phyloP scores from a whole-genome alignment of 305 asterid species.

The Solanum hybrid region DNA sequence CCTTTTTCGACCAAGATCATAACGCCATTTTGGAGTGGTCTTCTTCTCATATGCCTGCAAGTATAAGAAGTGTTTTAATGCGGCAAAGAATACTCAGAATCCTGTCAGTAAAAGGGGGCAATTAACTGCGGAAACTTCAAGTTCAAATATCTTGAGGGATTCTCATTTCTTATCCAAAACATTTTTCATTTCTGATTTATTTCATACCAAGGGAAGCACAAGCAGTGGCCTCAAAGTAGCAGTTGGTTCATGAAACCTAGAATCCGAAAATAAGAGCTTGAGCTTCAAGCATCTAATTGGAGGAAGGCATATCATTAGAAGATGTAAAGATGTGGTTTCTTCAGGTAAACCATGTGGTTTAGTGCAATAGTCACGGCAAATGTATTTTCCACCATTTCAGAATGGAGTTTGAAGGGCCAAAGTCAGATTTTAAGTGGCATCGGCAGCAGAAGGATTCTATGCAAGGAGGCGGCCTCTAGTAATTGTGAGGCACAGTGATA shows the following conservation, averaged over 20 bases:
- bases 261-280: neutral
- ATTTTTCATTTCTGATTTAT: neutral
- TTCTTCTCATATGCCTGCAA: conserved; percentile 87
- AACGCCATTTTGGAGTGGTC: conserved; percentile 83
- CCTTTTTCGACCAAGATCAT: conserved; percentile 89
- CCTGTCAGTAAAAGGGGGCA: neutral
- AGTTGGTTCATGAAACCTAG: neutral
- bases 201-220: neutral
- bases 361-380: neutral
- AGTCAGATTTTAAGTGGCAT: neutral
- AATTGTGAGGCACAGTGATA: neutral
- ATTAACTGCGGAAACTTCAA: neutral
- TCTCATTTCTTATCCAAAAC: neutral
- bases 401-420: neutral
- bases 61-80: conserved; percentile 10
- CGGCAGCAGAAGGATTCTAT: neutral
- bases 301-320: neutral
- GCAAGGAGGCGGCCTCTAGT: neutral
- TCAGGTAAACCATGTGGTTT: neutral
- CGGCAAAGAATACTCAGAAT: neutral
- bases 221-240: neutral
- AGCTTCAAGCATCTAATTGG: neutral
- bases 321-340: neutral
- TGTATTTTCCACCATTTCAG: neutral
- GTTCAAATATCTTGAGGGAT: neutral